These are phyloP conservation scores for Spongispora temasekensis DNA, from an alignment of 1,284 basidiomycete species.

Conservation along the genomic window DNA sequence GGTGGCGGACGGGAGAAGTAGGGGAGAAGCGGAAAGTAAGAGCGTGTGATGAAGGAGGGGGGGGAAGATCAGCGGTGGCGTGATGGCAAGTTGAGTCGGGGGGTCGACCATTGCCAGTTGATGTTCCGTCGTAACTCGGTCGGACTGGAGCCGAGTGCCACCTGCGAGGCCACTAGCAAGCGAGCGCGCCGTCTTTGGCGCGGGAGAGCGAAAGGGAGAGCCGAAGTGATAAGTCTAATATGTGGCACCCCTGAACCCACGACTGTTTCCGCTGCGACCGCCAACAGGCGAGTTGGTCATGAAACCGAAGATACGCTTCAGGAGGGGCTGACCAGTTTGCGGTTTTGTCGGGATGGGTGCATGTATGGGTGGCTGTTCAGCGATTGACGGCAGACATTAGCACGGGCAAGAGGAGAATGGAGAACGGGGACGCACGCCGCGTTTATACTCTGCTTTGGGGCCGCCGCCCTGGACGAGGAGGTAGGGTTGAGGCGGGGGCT, in stretches of 20 bases:
- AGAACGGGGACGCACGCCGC: constrained; percentile 27
- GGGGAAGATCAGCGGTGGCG: constrained; percentile 15
- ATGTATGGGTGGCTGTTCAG: constrained; percentile 29
- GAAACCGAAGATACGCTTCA: constrained; percentile 35
- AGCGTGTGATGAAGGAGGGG: constrained; percentile 8
- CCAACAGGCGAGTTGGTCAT: constrained; percentile 25
- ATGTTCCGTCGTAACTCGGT: constrained; percentile 10
- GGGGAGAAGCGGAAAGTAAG: constrained; percentile 2
- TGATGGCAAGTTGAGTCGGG: background rate
- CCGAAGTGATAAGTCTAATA: constrained; percentile 17
- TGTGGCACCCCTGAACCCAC: constrained; percentile 27
- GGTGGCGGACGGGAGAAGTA: constrained; percentile 3
- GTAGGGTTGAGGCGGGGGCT: constrained; percentile 28
- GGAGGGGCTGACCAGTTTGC: constrained; percentile 32
- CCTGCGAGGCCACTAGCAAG: background rate
- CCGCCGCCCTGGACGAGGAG: constrained; percentile 29
- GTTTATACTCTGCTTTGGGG: constrained; percentile 36
- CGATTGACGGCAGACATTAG: constrained; percentile 14
- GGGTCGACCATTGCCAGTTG: background rate
- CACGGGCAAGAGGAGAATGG: constrained; percentile 12
- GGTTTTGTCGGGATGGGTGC: constrained; percentile 32
- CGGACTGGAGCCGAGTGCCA: background rate
- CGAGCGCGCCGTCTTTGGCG: background rate
- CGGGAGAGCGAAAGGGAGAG: background rate
- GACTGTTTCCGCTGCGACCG: constrained; percentile 30